Evolutionary conservation across 345 rosid species (phyloP), one percentile per base, ranked within the genome.

Genomic region (Salix exigua): DNA sequence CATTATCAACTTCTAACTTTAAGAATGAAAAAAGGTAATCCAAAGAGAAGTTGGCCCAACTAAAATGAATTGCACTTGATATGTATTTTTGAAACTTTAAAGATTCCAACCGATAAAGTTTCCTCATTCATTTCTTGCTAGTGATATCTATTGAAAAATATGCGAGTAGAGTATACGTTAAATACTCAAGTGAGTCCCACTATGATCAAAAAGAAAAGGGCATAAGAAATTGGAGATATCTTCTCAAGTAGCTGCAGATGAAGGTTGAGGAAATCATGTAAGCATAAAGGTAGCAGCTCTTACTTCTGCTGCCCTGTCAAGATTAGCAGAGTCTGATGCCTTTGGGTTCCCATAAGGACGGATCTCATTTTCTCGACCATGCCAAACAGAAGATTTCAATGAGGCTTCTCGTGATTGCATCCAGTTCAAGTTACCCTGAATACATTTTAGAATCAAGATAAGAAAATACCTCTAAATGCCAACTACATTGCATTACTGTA

Each of bases 381-480:
- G 88, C 99, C 99, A 96, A 75, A 96, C 98, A 77, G 97, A 87
- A 66, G 99, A 91, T 83, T 87, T 91, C 85, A 96, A 77, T 19
- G 94, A 87, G 73, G 90, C 80, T 87, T 96, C 99, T 80, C 99
- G 90, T 82, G 99, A 96, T 86, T 89, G 97, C 99, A 96, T 96
- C 99, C 99, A 96, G 58, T 96, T 96, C 86, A 96, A 86, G 87
- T 96, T 96, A 65, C 99, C 99, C 99, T 96, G 78, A 75, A 88
- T 50, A 68, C 62, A 25, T 55, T 75, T 67, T 61, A 71, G 58
- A n/a, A 67, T 65, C 42, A 69, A 51, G 33, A 55, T 60, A 58
- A n/a, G 75, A 46, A 63, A 55, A 80, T 44, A 50, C 66, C 60
- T 63, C 65, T 4, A 12, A 77, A 40, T 77, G 35, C 62, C n/a